Evolutionary conservation across 2,329 filamentous ascomycete genomes (phyloP).

Genomic region (Leptographium galeiforme): DNA sequence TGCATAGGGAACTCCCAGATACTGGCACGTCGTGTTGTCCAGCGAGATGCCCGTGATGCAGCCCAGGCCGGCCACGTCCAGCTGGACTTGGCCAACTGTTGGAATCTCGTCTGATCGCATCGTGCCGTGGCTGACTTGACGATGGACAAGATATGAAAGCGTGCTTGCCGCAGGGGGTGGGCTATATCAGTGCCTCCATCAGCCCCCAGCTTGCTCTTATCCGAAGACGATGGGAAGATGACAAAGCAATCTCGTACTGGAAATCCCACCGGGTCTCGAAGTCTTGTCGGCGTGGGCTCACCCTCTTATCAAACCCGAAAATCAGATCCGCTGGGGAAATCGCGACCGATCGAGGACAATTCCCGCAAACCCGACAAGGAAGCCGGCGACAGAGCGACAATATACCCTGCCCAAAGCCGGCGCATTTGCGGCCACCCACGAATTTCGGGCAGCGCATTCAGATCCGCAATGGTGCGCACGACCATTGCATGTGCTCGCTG

Average conservation of each 20-base stretch:
- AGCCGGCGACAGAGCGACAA: not conserved
- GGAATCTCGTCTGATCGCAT: constrained; percentile 3
- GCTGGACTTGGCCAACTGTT: not conserved
- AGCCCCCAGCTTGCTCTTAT: not conserved
- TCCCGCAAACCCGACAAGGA: not conserved
- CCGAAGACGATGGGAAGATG: not conserved
- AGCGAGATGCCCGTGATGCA: constrained; percentile 3
- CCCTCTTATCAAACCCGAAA: not conserved
- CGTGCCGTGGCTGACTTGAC: not conserved
- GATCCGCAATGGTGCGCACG: constrained; percentile 5
- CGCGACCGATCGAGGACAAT: not conserved
- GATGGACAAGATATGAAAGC: not conserved
- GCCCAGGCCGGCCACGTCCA: constrained; percentile 6
- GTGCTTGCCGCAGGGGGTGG: not conserved
- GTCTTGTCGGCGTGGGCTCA: not conserved
- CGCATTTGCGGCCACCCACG: too few relatives aligned
- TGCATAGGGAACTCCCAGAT: constrained; percentile 7
- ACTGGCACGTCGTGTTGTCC: constrained; percentile 3
- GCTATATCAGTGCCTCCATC: not conserved
- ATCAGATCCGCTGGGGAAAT: not conserved
- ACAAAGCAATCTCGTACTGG: too few relatives aligned
- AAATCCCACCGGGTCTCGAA: too few relatives aligned
- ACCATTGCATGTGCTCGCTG: constrained; percentile 7
- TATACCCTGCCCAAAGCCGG: not conserved
- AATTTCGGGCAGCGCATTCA: too few relatives aligned